These are phyloP conservation scores for Calophaca sinica DNA, from an alignment of 306 rosid genomes.

Conservation along the genomic window DNA sequence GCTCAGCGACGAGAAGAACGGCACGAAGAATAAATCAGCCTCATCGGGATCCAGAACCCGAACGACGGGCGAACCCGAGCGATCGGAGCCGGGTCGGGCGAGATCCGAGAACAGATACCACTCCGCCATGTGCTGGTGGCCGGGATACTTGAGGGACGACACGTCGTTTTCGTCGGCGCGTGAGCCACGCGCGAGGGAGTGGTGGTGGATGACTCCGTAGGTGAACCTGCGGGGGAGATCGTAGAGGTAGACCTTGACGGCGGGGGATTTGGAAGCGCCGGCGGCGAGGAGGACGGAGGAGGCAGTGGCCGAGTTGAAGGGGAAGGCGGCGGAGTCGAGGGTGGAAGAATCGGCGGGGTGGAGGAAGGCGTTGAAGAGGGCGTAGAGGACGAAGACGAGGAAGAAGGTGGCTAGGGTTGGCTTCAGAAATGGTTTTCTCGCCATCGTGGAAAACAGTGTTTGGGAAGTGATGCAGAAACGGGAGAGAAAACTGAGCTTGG, in stretches of 20 bases:
- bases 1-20: constrained; percentile 85
- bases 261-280: not conserved
- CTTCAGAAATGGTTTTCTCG: constrained; percentile 69
- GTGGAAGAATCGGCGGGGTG: constrained; percentile 54
- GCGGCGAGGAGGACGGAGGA: constrained; percentile 41
- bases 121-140: constrained; percentile 97
- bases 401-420: constrained; percentile 61
- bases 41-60: constrained; percentile 83
- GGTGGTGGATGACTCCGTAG: constrained; percentile 70
- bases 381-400: constrained; percentile 54
- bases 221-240: constrained; percentile 79
- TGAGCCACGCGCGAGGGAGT: constrained; percentile 78
- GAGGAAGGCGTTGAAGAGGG: constrained; percentile 46
- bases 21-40: constrained; percentile 86
- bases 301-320: constrained; percentile 48
- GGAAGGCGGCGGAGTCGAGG: constrained; percentile 42
- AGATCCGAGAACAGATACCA: constrained; percentile 86
- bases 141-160: constrained; percentile 71
- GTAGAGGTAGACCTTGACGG: constrained; percentile 65
- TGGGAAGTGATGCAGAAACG: constrained; percentile 5
- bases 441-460: constrained; percentile 47
- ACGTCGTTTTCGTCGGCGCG: constrained; percentile 36
- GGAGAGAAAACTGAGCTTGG: constrained; percentile 31
- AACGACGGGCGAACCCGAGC: constrained; percentile 61
- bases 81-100: constrained; percentile 57